Conservation (phyloP, 192 early-diverging fungal genomes). For the Entomortierella chlamydospora region DNA sequence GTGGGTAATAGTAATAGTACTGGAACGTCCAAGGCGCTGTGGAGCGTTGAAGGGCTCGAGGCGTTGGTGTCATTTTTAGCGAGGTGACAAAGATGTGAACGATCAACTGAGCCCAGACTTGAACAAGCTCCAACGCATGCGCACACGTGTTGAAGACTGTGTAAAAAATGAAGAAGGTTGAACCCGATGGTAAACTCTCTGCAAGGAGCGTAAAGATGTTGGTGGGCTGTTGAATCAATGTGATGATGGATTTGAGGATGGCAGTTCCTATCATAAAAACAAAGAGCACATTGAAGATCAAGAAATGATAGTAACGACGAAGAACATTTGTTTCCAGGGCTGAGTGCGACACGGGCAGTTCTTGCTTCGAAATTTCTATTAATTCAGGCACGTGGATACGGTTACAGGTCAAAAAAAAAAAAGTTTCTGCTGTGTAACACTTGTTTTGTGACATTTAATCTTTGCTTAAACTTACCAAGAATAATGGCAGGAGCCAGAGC, state of each 20-base stretch:
- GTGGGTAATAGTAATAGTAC: conserved; percentile 72
- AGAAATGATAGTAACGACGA: conserved; percentile 67
- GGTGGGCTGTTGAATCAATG: conserved; percentile 61
- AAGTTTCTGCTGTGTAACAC: too few species aligned
- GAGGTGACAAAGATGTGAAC: conserved; percentile 62
- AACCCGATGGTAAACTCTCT: conserved; percentile 63
- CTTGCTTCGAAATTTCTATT: conserved; percentile 68
- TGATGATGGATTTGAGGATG: conserved; percentile 63
- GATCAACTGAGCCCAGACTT: conserved; percentile 67
- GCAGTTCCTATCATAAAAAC: conserved; percentile 69
- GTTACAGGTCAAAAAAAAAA: neutral
- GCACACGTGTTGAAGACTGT: conserved; percentile 69
- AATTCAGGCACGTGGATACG: conserved; percentile 3
- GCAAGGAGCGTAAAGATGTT: conserved; percentile 63
- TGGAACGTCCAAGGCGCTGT: conserved; percentile 68
- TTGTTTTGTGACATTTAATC: too few species aligned
- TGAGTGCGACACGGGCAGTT: conserved; percentile 67
- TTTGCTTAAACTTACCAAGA: conserved; percentile 59
- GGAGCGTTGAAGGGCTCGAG: conserved; percentile 60
- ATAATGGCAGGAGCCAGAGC: conserved; percentile 67
- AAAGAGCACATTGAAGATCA: conserved; percentile 73
- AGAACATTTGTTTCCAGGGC: conserved; percentile 66
- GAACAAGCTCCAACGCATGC: conserved; percentile 68
- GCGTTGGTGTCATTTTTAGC: conserved; percentile 61
- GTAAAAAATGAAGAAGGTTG: conserved; percentile 73